Percentiles rank a stretch among this genome's conserved stretches.
Conservation (phyloP, 192 early-diverging fungal species). For the Coemansia sp. region DNA sequence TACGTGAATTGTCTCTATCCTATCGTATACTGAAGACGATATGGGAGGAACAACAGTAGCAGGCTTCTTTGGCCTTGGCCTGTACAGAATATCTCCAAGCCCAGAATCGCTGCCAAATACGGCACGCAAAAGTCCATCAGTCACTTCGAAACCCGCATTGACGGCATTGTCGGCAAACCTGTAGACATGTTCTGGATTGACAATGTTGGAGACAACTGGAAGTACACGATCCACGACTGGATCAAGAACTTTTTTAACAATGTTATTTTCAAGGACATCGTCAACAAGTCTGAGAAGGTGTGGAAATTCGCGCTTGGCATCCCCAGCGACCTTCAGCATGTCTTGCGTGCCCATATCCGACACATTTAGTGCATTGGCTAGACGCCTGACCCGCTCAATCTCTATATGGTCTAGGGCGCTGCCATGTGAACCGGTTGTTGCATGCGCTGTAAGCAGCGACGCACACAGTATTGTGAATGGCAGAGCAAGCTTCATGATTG, state of each 20-base stretch:
- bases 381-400: conserved; percentile 43
- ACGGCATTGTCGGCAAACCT: conserved; percentile 51
- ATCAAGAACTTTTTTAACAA: conserved; percentile 51
- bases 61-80: conserved; percentile 52
- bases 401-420: conserved; percentile 41
- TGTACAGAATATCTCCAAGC: conserved; percentile 44
- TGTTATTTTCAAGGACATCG: conserved; percentile 41
- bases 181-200: conserved; percentile 52
- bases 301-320: conserved; percentile 52
- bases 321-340: conserved; percentile 44
- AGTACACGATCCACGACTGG: conserved; percentile 52
- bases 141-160: conserved; percentile 51
- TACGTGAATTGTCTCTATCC: conserved; percentile 21
- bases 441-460: conserved; percentile 5
- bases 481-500: conserved; percentile 11
- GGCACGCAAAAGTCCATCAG: conserved; percentile 47
- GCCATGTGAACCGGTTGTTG: conserved; percentile 1
- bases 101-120: conserved; percentile 55
- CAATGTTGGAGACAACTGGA: conserved; percentile 41
- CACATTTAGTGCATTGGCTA: conserved; percentile 51
- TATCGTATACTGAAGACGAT: conserved; percentile 4
- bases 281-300: conserved; percentile 50
- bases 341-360: conserved; percentile 50
- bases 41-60: conserved; percentile 35
- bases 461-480: not conserved